These are phyloP conservation scores for Pseudomassariella vexata DNA, from an alignment of 2,329 filamentous ascomycete genomes.

Conservation along the genomic window DNA sequence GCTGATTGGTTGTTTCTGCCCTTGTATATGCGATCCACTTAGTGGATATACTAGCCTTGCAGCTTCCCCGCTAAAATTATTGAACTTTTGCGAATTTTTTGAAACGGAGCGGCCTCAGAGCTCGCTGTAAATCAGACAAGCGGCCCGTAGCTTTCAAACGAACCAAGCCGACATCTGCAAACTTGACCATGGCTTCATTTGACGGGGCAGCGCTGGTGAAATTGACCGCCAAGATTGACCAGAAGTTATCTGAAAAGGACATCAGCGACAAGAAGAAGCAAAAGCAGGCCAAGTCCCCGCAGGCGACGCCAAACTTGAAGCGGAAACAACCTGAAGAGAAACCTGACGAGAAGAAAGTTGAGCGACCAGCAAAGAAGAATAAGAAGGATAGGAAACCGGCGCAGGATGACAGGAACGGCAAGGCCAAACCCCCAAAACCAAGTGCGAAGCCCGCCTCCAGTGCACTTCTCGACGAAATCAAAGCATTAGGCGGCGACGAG, in stretches of 20 bases:
- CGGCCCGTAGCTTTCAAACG: not conserved
- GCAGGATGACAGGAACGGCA: conserved; percentile 1
- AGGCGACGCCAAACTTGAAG: conserved; percentile 16
- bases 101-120: no score
- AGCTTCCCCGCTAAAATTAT: conserved; percentile 7
- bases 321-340: conserved; percentile 23
- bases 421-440: conserved; percentile 7
- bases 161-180: not conserved
- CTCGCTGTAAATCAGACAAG: no score
- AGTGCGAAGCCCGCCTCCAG: conserved; percentile 14
- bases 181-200: conserved; percentile 29
- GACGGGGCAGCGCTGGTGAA: conserved; percentile 45
- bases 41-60: not conserved
- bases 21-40: no score
- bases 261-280: conserved; percentile 33
- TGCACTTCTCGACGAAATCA: conserved; percentile 55
- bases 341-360: conserved; percentile 13
- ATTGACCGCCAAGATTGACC: conserved; percentile 52
- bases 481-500: conserved; percentile 59
- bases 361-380: conserved; percentile 10
- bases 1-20: no score
- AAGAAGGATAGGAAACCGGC: conserved; percentile 6
- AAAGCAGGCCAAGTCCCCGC: conserved; percentile 26
- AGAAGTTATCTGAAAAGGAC: conserved; percentile 36
- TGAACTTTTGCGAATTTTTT: conserved; percentile 1